Base-by-base conservation (phyloP, 805 yeast genomes). In the Metschnikowia peoriensis region DNA sequence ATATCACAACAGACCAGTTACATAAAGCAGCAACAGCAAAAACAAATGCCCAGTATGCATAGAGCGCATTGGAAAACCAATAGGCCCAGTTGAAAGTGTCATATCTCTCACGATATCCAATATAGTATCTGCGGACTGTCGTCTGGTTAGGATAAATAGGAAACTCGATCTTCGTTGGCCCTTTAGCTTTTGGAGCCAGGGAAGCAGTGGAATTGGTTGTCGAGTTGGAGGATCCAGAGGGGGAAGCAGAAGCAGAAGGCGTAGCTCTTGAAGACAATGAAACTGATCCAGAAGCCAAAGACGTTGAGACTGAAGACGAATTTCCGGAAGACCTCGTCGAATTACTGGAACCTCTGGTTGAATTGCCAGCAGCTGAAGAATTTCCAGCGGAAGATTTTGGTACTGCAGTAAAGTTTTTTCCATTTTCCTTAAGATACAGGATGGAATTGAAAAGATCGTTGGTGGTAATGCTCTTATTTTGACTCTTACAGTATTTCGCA, bases 1-100 rank as follows among this genome's bases (percentile, higher is more conserved):
- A 58, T 4, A 54, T 29, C 16, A 47, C 48, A 44, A 49, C 55
- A 6, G 49, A 43, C 63, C 61, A 60, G 41, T 60, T 58, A 32
- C 50, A 44, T 7, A 46, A 39, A 2, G 51, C 54, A 17, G 60
- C 61, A 28, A 52, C 43, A 4, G 54, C 29, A 35, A 50, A 51
- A 38, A 58, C 55, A 41, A 54, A 35, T 4, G 46, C 50, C 59
- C 59, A 60, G 51, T 56, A 60, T 6, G 46, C 50, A 28, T 55
- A 55, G n/a, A 55, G 51, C 7, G 41, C 48, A 22, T 49, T 44
- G 6, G 58, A 44, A 16, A 49, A 55, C 48, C 50, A 55, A 50
- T 51, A 51, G 7, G 55, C 40, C 46, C 54, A 49, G 49, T 54
- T 52, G 50, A 52, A 53, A 34, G 51, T 58, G 12, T 46, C 47